These are phyloP conservation scores for Wickerhamomyces sydowiorum DNA, from an alignment of 805 yeast genomes.

Conservation along the genomic window DNA sequence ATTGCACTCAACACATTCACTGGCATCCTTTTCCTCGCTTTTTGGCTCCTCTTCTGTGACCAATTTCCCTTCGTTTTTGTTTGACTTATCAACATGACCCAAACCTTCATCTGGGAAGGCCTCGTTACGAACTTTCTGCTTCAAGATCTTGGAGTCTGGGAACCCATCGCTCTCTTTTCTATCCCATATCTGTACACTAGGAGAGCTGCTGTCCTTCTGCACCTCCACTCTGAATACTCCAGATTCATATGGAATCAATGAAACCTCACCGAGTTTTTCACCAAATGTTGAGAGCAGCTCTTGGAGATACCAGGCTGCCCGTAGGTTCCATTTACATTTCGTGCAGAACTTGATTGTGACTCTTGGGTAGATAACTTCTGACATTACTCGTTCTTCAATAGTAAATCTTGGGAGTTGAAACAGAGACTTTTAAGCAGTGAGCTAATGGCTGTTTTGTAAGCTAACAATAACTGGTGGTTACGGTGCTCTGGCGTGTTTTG, in stretches of 20 bases:
- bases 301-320: constrained; percentile 86
- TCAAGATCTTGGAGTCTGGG: constrained; percentile 79
- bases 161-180: constrained; percentile 64
- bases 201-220: constrained; percentile 28
- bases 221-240: constrained; percentile 61
- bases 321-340: constrained; percentile 80
- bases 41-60: constrained; percentile 2
- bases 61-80: constrained; percentile 15
- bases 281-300: constrained; percentile 83
- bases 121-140: constrained; percentile 56
- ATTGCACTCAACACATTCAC: constrained; percentile 15
- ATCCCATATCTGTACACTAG: constrained; percentile 48
- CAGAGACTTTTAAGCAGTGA: too few relatives aligned
- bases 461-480: too few relatives aligned
- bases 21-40: neutral
- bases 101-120: constrained; percentile 48
- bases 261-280: constrained; percentile 45
- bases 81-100: constrained; percentile 56
- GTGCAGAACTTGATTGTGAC: constrained; percentile 72
- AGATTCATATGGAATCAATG: constrained; percentile 39
- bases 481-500: too few relatives aligned
- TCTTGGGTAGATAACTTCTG: constrained; percentile 39
- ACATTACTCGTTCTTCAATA: too few relatives aligned
- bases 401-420: too few relatives aligned
- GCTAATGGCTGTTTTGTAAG: too few relatives aligned